Evolutionary conservation across 257 asterid genomes (phyloP), one percentile per base, ranked within the genome.

Genomic region (Handroanthus guayacan): DNA sequence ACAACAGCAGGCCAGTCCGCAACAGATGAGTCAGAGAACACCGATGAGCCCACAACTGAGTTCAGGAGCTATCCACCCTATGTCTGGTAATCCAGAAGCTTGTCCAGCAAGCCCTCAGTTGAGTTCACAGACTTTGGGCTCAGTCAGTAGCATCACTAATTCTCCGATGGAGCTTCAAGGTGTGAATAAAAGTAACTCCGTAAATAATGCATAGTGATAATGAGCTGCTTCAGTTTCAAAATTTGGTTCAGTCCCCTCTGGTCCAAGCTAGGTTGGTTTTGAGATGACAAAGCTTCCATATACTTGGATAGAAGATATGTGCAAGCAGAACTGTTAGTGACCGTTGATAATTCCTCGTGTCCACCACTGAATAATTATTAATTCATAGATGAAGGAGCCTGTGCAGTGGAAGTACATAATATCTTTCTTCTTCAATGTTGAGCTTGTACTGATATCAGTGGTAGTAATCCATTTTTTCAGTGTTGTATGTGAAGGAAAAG

Each of bases 1-100:
- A 17, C 84, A 76, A 50, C 89, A 83, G 54, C 93, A 90, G 84
- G 95, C 96, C 43, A 92, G 97, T 62, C 96, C 98, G 1, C 99
- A 92, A 81, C 96, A 91, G 64, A 90, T 94, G 85, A 82, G 89
- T 84, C 97, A 92, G 85, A 88, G 97, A 81, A 86, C 97, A 48
- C 97, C 99, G 1, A 87, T 90, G 96, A 95, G 97, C 87, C 99
- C 98, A 71, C 99, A 95, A 48, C 79, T 95, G 67, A 95, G 97
- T 83, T 93, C 97, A 3, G 99, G 99, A 76, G 91, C 90, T 71
- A 87, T 92, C 52, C 97, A 92, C 74, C 76, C 90, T 9, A 78
- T 87, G 82, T 85, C 87, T 58, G 89, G 84, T 72, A 92, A 92
- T 71, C 87, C 89, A 31, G 99, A 95, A 81, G 92, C 94, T 60